These are phyloP conservation scores for Aureobasidium leucospermi DNA, from an alignment of 2,329 filamentous ascomycete species.

Conservation along the genomic window DNA sequence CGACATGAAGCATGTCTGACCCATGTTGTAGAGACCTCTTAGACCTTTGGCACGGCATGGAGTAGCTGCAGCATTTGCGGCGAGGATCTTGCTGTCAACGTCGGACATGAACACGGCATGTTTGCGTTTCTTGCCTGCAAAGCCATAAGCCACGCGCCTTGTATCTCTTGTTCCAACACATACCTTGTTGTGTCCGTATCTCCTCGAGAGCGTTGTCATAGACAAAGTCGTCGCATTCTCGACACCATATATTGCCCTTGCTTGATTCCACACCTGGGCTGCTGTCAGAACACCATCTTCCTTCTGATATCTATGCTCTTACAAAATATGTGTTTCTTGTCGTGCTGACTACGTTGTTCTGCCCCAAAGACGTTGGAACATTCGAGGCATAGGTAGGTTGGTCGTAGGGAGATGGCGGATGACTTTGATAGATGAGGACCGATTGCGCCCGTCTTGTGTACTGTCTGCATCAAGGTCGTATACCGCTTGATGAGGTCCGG, in stretches of 20 bases:
- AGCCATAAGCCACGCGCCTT: neutral
- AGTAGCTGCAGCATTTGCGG: conserved; percentile 67
- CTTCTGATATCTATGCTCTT: conserved; percentile 21
- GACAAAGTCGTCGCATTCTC: conserved; percentile 74
- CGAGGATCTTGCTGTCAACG: conserved; percentile 63
- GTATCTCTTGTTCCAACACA: conserved; percentile 28
- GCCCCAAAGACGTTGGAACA: conserved; percentile 62
- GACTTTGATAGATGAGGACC: conserved; percentile 60
- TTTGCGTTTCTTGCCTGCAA: conserved; percentile 58
- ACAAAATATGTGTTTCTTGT: conserved; percentile 70
- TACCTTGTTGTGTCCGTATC: conserved; percentile 63
- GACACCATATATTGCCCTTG: conserved; percentile 68
- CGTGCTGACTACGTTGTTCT: conserved; percentile 60
- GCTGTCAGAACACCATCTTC: neutral
- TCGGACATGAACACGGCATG: conserved; percentile 49
- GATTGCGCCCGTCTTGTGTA: conserved; percentile 62
- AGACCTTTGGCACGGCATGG: conserved; percentile 83
- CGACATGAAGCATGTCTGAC: conserved; percentile 97
- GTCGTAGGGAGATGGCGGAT: conserved; percentile 19
- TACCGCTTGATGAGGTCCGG: conserved; percentile 65
- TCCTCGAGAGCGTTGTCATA: conserved; percentile 77
- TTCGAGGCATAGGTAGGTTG: conserved; percentile 60
- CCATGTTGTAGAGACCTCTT: conserved; percentile 91
- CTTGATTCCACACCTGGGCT: conserved; percentile 66
- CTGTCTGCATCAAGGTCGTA: conserved; percentile 61